Percentiles rank a stretch among this genome's conserved stretches.
Evolutionary conservation across 2,329 filamentous ascomycete genomes (phyloP).

Genomic region (Teratosphaeria pseudoeucalypti): DNA sequence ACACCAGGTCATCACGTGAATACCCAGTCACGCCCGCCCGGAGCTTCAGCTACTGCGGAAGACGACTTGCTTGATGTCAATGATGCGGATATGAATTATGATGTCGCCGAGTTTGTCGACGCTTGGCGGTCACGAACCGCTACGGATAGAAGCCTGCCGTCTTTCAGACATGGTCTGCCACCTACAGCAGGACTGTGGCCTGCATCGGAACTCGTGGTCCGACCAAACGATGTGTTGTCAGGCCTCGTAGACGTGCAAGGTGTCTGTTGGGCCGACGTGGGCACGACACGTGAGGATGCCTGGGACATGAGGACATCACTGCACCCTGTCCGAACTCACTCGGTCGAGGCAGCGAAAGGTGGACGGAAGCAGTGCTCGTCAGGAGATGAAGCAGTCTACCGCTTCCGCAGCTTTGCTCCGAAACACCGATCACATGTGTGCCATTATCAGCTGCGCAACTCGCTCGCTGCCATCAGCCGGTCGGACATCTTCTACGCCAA

Average conservation of each 20-base stretch:
- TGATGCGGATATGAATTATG: conserved; percentile 18
- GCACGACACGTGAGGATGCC: conserved; percentile 18
- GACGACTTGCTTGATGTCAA: conserved; percentile 19
- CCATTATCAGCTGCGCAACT: conserved; percentile 51
- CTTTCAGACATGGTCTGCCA: conserved; percentile 12
- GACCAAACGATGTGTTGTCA: conserved; percentile 6
- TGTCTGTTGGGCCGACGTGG: conserved; percentile 24
- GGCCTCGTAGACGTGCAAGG: conserved; percentile 26
- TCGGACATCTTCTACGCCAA: conserved; percentile 47
- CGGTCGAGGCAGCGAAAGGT: background rate
- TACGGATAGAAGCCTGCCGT: conserved; percentile 9
- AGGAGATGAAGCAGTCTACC: conserved; percentile 9
- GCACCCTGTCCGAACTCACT: conserved; percentile 12
- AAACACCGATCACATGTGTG: conserved; percentile 40
- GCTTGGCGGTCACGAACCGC: conserved; percentile 18
- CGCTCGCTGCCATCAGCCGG: conserved; percentile 44
- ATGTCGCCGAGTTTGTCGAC: conserved; percentile 22
- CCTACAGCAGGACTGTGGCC: conserved; percentile 8
- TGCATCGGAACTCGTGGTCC: conserved; percentile 7
- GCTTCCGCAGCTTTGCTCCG: conserved; percentile 24
- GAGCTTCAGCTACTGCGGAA: conserved; percentile 1
- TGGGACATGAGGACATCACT: conserved; percentile 19
- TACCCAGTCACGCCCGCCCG: background rate
- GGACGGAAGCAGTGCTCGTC: background rate
- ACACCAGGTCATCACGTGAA: background rate